Conservation (phyloP, 176 grass and related monocot genomes). For the Oryza glaberrima region DNA sequence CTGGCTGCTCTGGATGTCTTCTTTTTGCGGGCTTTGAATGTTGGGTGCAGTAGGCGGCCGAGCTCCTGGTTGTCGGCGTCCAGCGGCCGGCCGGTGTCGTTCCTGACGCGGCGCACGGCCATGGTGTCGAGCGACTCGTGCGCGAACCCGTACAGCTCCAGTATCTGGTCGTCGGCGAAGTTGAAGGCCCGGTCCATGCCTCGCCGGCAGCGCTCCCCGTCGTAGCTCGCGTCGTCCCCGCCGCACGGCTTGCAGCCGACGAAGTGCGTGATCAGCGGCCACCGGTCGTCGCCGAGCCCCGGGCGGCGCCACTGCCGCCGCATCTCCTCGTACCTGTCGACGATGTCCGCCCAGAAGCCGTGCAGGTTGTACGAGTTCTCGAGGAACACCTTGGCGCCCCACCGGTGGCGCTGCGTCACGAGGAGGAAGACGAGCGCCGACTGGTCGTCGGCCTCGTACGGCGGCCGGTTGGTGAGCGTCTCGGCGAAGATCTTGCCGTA, state of each 20-base stretch:
- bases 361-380: slow-evolving; percentile 79
- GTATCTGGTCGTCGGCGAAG: slow-evolving; percentile 91
- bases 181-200: slow-evolving; percentile 85
- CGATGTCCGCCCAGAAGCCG: slow-evolving; percentile 70
- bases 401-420: slow-evolving; percentile 57
- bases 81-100: slow-evolving; percentile 58
- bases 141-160: slow-evolving; percentile 77
- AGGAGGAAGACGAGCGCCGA: slow-evolving; percentile 91
- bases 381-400: slow-evolving; percentile 64
- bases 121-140: slow-evolving; percentile 71
- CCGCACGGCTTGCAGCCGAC: slow-evolving; percentile 93
- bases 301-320: slow-evolving; percentile 40
- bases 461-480: slow-evolving; percentile 56
- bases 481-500: slow-evolving; percentile 60
- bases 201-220: slow-evolving; percentile 41
- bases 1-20: slow-evolving; percentile 33
- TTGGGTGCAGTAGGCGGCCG: slow-evolving; percentile 66
- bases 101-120: slow-evolving; percentile 59
- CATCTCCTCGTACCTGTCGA: slow-evolving; percentile 84
- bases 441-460: slow-evolving; percentile 96
- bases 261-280: slow-evolving; percentile 98
- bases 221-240: slow-evolving; percentile 58
- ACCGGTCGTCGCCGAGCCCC: slow-evolving; percentile 65
- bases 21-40: slow-evolving; percentile 35
- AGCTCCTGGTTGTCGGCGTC: slow-evolving; percentile 64